Percentiles rank a stretch among this genome's conserved stretches.
phyloP scores from a whole-genome alignment of 441 rosid genomes.

The Gossypium gossypioides region DNA sequence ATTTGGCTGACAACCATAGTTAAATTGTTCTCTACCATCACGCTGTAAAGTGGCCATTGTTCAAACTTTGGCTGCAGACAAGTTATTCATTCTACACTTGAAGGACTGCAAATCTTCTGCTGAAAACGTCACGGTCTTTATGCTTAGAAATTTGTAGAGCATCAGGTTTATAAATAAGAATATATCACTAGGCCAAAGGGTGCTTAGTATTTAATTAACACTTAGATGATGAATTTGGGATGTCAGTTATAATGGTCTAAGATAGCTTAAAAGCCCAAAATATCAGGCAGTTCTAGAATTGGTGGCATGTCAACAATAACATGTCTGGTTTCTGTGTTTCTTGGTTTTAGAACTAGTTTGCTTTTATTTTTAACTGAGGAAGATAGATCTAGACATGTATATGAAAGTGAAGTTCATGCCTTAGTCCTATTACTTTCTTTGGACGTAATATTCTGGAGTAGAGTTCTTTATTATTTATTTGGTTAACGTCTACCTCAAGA shows the following conservation, averaged over 20 bases:
- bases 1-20: not conserved
- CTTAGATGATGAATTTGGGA: not conserved
- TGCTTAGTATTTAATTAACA: not conserved
- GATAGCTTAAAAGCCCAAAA: not conserved
- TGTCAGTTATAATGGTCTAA: not conserved
- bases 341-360: not conserved
- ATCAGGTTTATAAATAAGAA: not conserved
- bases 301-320: not conserved
- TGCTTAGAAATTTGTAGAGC: not conserved
- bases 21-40: not conserved
- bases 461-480: not conserved
- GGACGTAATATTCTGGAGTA: not conserved
- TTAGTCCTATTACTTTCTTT: not conserved
- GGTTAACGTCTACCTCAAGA: not conserved
- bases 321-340: not conserved
- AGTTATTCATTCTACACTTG: not conserved
- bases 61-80: not conserved
- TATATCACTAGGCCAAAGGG: not conserved
- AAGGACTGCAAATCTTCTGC: not conserved
- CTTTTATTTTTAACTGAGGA: not conserved
- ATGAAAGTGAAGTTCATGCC: not conserved
- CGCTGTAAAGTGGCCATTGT: not conserved
- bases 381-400: not conserved
- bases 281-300: not conserved
- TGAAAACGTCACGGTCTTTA: not conserved